Base-by-base conservation (phyloP, 305 asterid genomes). In the Salvia sclarea region DNA sequence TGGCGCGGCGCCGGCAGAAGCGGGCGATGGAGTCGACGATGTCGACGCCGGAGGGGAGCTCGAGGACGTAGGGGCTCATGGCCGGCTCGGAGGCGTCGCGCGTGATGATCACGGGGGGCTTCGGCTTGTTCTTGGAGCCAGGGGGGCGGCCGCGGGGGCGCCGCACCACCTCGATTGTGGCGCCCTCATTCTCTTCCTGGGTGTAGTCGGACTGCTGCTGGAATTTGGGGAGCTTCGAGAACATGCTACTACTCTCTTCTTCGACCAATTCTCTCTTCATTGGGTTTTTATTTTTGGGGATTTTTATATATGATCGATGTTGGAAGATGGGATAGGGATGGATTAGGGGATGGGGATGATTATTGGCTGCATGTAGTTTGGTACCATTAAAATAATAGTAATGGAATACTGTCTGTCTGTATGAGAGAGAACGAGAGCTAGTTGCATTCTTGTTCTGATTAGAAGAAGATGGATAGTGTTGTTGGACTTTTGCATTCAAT, bases 121-220 rank as follows among this genome's bases (percentile, higher is more conserved):
- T 87, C 0, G 90, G 86, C 30, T 80, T 87, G 80, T 91, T 91
- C 38, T 84, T 89, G 4, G 98, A 89, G 0, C 97, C 97, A 0
- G 95, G 90, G 0, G 96, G 98, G 0, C 95, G 86, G 57, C 96
- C 98, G 0, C 96, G 92, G 10, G 96, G 95, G 40, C 96, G 91
- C 22, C 94, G 95, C 59, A 71, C 80, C 4, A 87, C 88, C 20
- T 85, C 94, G 50, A 86, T 83, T 25, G 86, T 66, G 43, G 92
- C 90, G 47, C 93, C 95, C 63, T 87, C 97, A 81, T 68, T 69
- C 43, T 50, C 73, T n/a, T 44, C 30, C 6, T n/a, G 50, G 8
- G 9, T 11, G 45, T 25, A 43, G 16, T 61, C 24, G 43, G 12
- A 55, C 17, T 43, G 63, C 30, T 37, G 58, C 18, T 58, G 73